Percentiles rank a stretch among this genome's conserved stretches.
phyloP scores from a whole-genome alignment of 108 stramenopile genomes.

The Parietichytrium sp. region DNA sequence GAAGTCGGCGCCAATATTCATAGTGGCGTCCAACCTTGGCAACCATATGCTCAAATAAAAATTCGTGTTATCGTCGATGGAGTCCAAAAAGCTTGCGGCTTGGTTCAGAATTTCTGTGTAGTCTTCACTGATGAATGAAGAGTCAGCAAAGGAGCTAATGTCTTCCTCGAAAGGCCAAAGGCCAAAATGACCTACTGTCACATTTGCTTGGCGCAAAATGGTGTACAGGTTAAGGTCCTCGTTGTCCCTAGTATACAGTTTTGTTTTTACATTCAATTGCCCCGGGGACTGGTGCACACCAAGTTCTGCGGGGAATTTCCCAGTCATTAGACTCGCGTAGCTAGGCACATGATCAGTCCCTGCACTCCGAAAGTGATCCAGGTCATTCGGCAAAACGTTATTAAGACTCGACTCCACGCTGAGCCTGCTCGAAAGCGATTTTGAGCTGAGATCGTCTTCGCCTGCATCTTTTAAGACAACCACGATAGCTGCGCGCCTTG shows the following conservation, averaged over 20 bases:
- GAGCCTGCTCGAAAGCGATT: slow-evolving; percentile 1
- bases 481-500: background rate
- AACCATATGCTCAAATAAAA: slow-evolving; percentile 12
- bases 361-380: background rate
- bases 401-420: background rate
- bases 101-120: background rate
- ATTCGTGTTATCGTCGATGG: background rate
- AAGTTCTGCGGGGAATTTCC: background rate
- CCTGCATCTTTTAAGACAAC: background rate
- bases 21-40: slow-evolving; percentile 20
- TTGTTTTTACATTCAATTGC: background rate
- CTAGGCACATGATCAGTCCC: background rate
- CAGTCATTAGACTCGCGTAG: background rate
- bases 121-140: background rate
- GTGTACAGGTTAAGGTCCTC: background rate
- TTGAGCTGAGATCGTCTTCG: background rate
- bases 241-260: background rate
- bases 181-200: slow-evolving; percentile 35
- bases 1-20: slow-evolving; percentile 5
- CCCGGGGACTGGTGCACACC: background rate
- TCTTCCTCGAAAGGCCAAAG: slow-evolving; percentile 9
- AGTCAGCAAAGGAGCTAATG: background rate
- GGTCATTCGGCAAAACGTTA: background rate
- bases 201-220: background rate
- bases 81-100: background rate